Evolutionary conservation across 176 grass and related monocot species (phyloP).

Genomic region (Hyparrhenia diplandra): DNA sequence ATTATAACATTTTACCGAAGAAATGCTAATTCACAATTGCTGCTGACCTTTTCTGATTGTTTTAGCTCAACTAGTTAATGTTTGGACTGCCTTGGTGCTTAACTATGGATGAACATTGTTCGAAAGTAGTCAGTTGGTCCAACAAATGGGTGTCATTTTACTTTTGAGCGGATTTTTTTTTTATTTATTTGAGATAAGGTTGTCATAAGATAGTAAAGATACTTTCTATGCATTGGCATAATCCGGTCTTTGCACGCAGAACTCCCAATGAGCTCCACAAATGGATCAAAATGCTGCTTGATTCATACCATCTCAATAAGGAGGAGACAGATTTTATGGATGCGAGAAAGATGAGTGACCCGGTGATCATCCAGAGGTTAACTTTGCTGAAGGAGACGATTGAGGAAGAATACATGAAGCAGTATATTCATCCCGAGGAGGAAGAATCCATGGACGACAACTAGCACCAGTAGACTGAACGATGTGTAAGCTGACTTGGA

Average conservation of each 20-base stretch:
- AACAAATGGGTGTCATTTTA: background rate
- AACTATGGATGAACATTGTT: too few species aligned
- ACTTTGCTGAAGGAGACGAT: slow-evolving; percentile 75
- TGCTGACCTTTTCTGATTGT: background rate
- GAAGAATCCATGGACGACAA: slow-evolving; percentile 24
- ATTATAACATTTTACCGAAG: background rate
- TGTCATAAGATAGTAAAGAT: background rate
- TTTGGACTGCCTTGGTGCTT: background rate
- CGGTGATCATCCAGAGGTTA: slow-evolving; percentile 77
- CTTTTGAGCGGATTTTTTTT: background rate
- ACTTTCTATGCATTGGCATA: background rate
- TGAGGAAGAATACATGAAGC: slow-evolving; percentile 76
- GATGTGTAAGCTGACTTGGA: background rate
- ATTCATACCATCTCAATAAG: slow-evolving; percentile 92
- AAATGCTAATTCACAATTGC: background rate
- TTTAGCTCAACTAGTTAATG: background rate
- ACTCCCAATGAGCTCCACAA: slow-evolving; percentile 88
- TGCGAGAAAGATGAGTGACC: slow-evolving; percentile 74
- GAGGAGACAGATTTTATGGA: slow-evolving; percentile 74
- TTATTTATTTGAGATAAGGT: background rate
- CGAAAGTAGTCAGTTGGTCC: background rate
- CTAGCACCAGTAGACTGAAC: slow-evolving; percentile 21
- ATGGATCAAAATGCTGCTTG: slow-evolving; percentile 82
- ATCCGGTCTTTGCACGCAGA: slow-evolving; percentile 36
- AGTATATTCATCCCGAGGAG: slow-evolving; percentile 47